Percentiles rank a stretch among this genome's conserved stretches.
These are phyloP conservation scores for Secale cereale DNA, from an alignment of 176 grass and related monocot genomes.

Conservation along the genomic window DNA sequence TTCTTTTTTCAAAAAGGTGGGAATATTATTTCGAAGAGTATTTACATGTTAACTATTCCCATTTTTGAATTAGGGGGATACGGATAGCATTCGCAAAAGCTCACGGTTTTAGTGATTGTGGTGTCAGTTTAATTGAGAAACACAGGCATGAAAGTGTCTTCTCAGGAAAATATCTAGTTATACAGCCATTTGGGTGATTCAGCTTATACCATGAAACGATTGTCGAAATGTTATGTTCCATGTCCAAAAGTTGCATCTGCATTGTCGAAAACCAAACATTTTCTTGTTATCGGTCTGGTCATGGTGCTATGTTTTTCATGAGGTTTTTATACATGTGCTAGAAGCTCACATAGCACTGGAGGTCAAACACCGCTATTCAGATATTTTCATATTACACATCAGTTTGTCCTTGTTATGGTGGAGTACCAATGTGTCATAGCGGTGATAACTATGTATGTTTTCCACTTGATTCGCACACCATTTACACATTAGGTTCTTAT, in stretches of 20 bases:
- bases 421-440: neutral
- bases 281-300: neutral
- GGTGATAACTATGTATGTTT: neutral
- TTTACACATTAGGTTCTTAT: too few relatives aligned
- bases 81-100: too few relatives aligned
- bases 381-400: neutral
- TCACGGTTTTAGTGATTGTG: too few relatives aligned
- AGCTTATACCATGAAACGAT: neutral
- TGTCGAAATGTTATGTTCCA: neutral
- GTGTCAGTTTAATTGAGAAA: neutral
- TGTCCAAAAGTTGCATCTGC: neutral
- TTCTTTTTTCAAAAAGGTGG: too few relatives aligned
- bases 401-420: neutral
- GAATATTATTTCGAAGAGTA: too few relatives aligned
- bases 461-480: too few relatives aligned
- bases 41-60: too few relatives aligned
- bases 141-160: neutral
- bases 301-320: neutral
- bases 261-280: neutral
- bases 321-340: neutral
- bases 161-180: neutral
- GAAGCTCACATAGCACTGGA: neutral
- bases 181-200: neutral
- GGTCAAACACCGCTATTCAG: neutral
- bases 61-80: too few relatives aligned